These are phyloP conservation scores for Microbotryum violaceum DNA, from an alignment of 1,284 basidiomycete species.

Conservation along the genomic window DNA sequence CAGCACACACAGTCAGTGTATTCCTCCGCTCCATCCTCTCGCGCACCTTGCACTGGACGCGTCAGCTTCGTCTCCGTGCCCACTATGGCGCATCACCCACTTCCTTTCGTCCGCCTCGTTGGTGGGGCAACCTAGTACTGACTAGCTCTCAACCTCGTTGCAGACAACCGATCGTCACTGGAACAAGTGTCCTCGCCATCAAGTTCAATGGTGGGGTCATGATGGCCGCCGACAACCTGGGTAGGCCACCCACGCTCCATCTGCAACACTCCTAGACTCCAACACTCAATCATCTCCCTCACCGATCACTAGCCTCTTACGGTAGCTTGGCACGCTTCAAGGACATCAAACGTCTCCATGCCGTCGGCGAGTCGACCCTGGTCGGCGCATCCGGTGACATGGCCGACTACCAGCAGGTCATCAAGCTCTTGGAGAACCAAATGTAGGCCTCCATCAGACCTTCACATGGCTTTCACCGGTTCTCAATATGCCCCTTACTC, in stretches of 20 bases:
- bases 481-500: neutral
- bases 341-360: constrained; percentile 79
- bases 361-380: constrained; percentile 74
- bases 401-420: constrained; percentile 94
- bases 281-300: neutral
- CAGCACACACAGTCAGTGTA: constrained; percentile 64
- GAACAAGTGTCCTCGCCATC: constrained; percentile 87
- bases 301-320: constrained; percentile 67
- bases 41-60: neutral
- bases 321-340: constrained; percentile 96
- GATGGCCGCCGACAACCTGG: constrained; percentile 98
- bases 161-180: constrained; percentile 92
- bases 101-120: too few species aligned
- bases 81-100: too few species aligned
- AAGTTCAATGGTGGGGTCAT: constrained; percentile 95
- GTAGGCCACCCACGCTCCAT: constrained; percentile 45
- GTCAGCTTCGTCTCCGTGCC: neutral
- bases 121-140: too few species aligned
- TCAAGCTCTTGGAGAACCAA: constrained; percentile 64
- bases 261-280: neutral
- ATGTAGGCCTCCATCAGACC: constrained; percentile 40
- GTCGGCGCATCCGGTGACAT: constrained; percentile 93
- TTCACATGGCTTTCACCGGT: neutral
- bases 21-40: neutral
- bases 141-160: neutral